Conservation (phyloP, 495 filamentous ascomycete genomes). For the Jackrogersella multiformis region DNA sequence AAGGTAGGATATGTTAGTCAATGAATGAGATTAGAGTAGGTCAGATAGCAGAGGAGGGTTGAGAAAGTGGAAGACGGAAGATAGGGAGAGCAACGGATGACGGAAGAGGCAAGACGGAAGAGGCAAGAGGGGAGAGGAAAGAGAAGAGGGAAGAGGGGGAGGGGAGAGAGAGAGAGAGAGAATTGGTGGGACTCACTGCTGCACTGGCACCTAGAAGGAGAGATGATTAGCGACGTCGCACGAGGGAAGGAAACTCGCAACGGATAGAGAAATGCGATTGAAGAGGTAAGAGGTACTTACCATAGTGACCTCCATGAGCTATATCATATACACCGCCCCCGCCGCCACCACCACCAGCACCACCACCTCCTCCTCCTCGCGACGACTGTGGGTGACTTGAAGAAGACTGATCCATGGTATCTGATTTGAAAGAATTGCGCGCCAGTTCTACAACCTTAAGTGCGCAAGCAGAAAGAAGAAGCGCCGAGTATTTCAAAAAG, state of each 20-base stretch:
- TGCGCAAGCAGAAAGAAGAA: constrained; percentile 25
- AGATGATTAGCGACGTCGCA: constrained; percentile 52
- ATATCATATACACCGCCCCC: constrained; percentile 79
- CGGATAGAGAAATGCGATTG: constrained; percentile 36
- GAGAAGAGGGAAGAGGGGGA: constrained; percentile 9
- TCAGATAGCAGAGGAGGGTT: not conserved
- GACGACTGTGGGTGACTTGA: constrained; percentile 63
- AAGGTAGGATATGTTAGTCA: constrained; percentile 35
- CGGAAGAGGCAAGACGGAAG: constrained; percentile 10
- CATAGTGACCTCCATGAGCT: constrained; percentile 86
- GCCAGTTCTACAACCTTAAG: constrained; percentile 29
- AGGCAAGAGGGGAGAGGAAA: constrained; percentile 12
- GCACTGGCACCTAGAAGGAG: constrained; percentile 76
- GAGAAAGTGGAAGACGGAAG: not conserved
- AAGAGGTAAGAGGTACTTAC: constrained; percentile 67
- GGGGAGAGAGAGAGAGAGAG: constrained; percentile 10
- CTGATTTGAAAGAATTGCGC: constrained; percentile 26
- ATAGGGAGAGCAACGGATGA: not conserved
- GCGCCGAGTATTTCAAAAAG: constrained; percentile 37
- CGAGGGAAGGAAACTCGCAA: constrained; percentile 43
- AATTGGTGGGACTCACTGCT: constrained; percentile 66
- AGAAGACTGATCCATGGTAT: constrained; percentile 66
- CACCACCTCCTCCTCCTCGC: constrained; percentile 49
- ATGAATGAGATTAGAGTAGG: constrained; percentile 1
- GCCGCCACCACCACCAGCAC: constrained; percentile 50